A percentile compares a stretch with the other conserved stretches of the same genome.
Conservation (phyloP, 768 basidiomycete genomes). For the Naganishia randhawae region DNA sequence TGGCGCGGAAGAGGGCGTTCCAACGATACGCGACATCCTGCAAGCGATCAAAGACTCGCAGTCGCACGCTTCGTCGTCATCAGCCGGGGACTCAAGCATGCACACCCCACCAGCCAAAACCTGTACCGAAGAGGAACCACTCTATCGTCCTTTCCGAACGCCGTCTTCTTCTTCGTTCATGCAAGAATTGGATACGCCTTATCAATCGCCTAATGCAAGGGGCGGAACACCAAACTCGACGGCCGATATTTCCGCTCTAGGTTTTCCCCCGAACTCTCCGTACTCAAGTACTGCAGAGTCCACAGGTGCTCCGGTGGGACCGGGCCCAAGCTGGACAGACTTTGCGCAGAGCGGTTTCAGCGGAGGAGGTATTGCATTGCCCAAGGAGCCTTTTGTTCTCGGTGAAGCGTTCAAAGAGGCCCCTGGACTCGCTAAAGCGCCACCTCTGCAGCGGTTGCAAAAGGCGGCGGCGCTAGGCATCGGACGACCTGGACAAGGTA, state of each 20-base stretch:
- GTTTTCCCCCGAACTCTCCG: neutral
- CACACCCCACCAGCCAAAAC: neutral
- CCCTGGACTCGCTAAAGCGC: neutral
- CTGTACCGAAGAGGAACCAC: neutral
- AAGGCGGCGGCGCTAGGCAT: neutral
- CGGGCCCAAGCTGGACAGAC: conserved; percentile 11
- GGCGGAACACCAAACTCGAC: neutral
- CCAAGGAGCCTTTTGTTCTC: conserved; percentile 1
- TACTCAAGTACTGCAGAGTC: neutral
- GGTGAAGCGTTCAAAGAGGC: conserved; percentile 19
- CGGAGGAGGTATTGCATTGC: neutral
- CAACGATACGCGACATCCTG: neutral
- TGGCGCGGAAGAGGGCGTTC: neutral
- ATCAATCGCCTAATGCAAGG: neutral
- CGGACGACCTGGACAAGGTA: neutral
- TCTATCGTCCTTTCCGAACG: conserved; percentile 18
- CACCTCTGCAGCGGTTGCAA: neutral
- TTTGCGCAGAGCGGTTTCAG: conserved; percentile 11
- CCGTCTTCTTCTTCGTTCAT: conserved; percentile 16
- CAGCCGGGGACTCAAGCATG: neutral
- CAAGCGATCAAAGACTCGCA: neutral
- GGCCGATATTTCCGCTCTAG: neutral
- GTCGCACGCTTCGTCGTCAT: neutral
- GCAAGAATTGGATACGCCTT: neutral
- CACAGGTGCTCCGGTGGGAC: neutral